Base-by-base conservation (phyloP, 2,329 filamentous ascomycete species). In the Pseudocercospora macadamiae region DNA sequence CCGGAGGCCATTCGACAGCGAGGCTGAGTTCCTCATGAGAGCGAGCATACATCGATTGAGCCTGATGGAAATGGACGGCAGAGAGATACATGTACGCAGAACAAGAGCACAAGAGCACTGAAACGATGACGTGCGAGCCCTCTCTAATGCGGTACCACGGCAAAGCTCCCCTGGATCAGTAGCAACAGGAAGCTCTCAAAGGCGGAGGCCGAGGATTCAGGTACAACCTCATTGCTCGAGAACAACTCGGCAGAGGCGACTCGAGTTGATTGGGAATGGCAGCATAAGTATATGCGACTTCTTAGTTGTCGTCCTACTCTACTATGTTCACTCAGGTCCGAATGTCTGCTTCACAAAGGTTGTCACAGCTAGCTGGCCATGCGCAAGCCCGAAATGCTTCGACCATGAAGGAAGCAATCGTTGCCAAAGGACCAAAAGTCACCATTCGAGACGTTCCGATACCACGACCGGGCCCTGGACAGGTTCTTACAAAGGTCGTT, bases 381-480 rank as follows among this genome's bases (percentile, higher is more conserved):
- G 60, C 64, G 45, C 51, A 61, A 36, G 61, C 39, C 55, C 23
- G 56, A 21, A 63, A 62, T 21, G 55, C 48, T 44, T 64, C 44
- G 34, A 66, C 62, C 4, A 73, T 73, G 71, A 76, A 76, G 60
- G 72, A 76, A 70, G 73, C 73, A 2, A 66, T 75, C 26, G 65
- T 76, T 8, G 59, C 66, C 12, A 61, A 63, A 57, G 72, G 71
- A n/a, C 68, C 74, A 14, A 68, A 68, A 23, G 68, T 74, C 64
- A 65, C 73, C n/a, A 70, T 76, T 21, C 64, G 70, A 51, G 77
- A 82, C 44, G 71, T 70, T 3, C 71, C 74, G 1, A 75, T 80
- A 30, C 80, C 80, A 1, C 68, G 62, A 3, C 76, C 79, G 0
- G 65, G 65, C 3, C 64, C 68, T 8, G 63, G 70, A 39, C 69